Conservation (phyloP, 352 stramenopile genomes). For the Globisporangium mamillatum region DNA sequence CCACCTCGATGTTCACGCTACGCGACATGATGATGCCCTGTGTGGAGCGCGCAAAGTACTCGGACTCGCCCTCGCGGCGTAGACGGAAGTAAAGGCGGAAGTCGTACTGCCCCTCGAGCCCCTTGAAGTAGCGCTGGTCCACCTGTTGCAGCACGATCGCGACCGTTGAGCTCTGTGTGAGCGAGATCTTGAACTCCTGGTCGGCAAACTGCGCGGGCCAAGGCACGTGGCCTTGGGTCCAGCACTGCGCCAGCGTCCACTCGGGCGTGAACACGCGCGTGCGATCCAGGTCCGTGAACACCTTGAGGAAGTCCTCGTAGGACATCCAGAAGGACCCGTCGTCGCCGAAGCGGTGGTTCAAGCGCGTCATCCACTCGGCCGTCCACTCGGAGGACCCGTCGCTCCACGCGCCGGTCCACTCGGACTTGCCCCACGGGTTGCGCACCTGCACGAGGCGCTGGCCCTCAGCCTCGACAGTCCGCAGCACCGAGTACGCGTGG, state of each 20-base stretch:
- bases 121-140: conserved; percentile 37
- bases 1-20: conserved; percentile 37
- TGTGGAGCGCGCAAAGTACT: conserved; percentile 29
- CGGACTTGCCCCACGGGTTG: conserved; percentile 57
- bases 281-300: conserved; percentile 33
- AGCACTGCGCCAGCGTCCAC: conserved; percentile 36
- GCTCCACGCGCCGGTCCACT: conserved; percentile 53
- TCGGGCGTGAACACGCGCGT: conserved; percentile 37
- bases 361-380: conserved; percentile 33
- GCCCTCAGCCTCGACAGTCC: conserved; percentile 36
- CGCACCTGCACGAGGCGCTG: conserved; percentile 33
- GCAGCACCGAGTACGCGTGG: conserved; percentile 61
- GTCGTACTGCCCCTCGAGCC: conserved; percentile 38
- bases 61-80: conserved; percentile 22
- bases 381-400: conserved; percentile 52
- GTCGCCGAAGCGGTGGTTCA: conserved; percentile 43
- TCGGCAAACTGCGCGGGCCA: conserved; percentile 31
- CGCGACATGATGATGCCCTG: conserved; percentile 26
- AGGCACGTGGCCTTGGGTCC: conserved; percentile 27
- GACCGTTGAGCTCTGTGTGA: conserved; percentile 22
- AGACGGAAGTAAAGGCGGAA: conserved; percentile 38
- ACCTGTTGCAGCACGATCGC: conserved; percentile 39
- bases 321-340: conserved; percentile 69
- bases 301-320: conserved; percentile 40
- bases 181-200: conserved; percentile 30